Percentiles rank a stretch among this genome's conserved stretches.
phyloP scores from a whole-genome alignment of 805 yeast genomes.

The Maudiozyma turicensis region DNA sequence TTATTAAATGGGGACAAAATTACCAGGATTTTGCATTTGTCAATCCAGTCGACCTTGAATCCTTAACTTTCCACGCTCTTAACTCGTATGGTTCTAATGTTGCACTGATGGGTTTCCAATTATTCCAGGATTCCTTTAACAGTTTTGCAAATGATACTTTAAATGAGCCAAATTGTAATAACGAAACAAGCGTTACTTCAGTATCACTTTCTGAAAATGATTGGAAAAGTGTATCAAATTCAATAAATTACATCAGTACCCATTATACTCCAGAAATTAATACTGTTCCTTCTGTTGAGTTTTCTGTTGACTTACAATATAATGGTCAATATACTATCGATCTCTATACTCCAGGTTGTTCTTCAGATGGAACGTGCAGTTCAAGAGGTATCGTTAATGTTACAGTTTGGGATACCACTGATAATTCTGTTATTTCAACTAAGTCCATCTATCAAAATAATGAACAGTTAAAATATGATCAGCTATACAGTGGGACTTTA shows the following conservation, averaged over 20 bases:
- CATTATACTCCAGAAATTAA: conserved; percentile 29
- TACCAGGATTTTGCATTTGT: conserved; percentile 80
- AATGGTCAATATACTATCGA: conserved; percentile 73
- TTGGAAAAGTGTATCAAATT: conserved; percentile 26
- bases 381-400: conserved; percentile 73
- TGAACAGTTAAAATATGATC: conserved; percentile 68
- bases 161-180: conserved; percentile 56
- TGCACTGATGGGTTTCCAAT: conserved; percentile 61
- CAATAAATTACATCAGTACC: conserved; percentile 21
- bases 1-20: conserved; percentile 30
- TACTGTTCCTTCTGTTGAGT: conserved; percentile 33
- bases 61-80: conserved; percentile 53
- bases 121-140: conserved; percentile 45
- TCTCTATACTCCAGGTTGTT: conserved; percentile 84
- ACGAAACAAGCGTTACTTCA: conserved; percentile 11
- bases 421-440: conserved; percentile 32
- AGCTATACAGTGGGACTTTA: conserved; percentile 60
- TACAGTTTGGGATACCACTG: conserved; percentile 38
- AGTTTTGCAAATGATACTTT: conserved; percentile 68
- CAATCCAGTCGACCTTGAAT: conserved; percentile 49
- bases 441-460: conserved; percentile 67
- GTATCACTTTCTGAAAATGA: conserved; percentile 22
- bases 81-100: conserved; percentile 63
- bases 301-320: conserved; percentile 25
- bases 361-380: conserved; percentile 53